Conservation (phyloP, 1,284 basidiomycete genomes). For the Boletellus deceptivus region DNA sequence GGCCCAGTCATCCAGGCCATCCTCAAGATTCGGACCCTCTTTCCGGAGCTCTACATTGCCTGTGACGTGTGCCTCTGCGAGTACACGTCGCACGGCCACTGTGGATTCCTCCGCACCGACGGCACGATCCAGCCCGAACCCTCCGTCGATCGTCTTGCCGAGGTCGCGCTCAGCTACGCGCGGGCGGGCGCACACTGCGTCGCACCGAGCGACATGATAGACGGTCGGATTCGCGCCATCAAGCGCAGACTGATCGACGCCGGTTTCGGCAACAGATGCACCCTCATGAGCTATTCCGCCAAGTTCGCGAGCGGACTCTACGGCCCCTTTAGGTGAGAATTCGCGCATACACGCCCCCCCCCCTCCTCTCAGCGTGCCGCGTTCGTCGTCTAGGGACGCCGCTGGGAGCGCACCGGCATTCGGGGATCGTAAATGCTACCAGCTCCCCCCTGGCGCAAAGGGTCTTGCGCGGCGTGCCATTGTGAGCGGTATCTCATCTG, state of each 20-base stretch:
- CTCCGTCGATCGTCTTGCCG: slow-evolving; percentile 83
- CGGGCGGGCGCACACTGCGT: slow-evolving; percentile 96
- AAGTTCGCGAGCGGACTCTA: slow-evolving; percentile 98
- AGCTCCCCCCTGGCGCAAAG: slow-evolving; percentile 86
- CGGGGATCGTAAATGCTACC: slow-evolving; percentile 96
- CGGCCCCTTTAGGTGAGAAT: slow-evolving; percentile 87
- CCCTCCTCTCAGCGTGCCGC: neutral
- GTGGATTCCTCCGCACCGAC: slow-evolving; percentile 77
- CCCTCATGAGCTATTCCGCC: slow-evolving; percentile 97
- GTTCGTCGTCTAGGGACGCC: slow-evolving; percentile 66
- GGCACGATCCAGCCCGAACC: slow-evolving; percentile 74
- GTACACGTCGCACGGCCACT: slow-evolving; percentile 98
- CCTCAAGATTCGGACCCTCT: slow-evolving; percentile 71
- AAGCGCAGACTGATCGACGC: slow-evolving; percentile 82
- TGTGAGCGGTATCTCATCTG: slow-evolving; percentile 44
- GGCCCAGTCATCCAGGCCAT: slow-evolving; percentile 96
- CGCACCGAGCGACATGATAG: slow-evolving; percentile 99
- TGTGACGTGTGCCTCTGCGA: slow-evolving; percentile 99
- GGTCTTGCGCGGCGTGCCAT: slow-evolving; percentile 94
- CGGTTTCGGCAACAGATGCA: slow-evolving; percentile 83
- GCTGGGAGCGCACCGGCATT: slow-evolving; percentile 94
- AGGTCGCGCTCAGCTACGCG: slow-evolving; percentile 93
- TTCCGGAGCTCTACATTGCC: slow-evolving; percentile 85
- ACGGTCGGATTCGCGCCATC: slow-evolving; percentile 89
- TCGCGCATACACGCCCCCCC: neutral